These are phyloP conservation scores for Gaertneriomyces sp. DNA, from an alignment of 192 early-diverging fungal species.

Conservation along the genomic window DNA sequence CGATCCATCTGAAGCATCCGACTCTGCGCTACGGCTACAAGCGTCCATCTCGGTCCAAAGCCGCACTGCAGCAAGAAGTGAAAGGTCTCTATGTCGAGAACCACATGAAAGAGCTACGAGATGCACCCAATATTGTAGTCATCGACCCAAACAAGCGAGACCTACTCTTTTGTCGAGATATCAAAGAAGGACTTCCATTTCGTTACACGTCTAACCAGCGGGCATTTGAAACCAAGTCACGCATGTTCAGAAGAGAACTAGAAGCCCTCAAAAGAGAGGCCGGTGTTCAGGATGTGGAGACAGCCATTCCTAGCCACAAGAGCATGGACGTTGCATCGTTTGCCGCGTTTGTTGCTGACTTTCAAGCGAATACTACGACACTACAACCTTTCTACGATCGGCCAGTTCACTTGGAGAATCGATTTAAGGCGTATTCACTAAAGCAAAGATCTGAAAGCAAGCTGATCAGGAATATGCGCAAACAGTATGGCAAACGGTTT, in stretches of 20 bases:
- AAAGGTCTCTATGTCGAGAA: slow-evolving; percentile 10
- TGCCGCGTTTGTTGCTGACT: neutral
- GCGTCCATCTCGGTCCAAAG: neutral
- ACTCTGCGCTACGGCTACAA: neutral
- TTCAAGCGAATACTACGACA: neutral
- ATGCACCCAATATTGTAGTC: slow-evolving; percentile 13
- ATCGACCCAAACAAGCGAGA: slow-evolving; percentile 21
- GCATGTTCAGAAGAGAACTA: neutral
- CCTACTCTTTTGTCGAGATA: slow-evolving; percentile 12
- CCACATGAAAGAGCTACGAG: slow-evolving; percentile 3
- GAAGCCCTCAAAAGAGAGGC: neutral
- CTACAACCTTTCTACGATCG: slow-evolving; percentile 4
- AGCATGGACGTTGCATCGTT: neutral
- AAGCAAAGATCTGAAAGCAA: slow-evolving; percentile 7
- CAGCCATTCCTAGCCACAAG: slow-evolving; percentile 7
- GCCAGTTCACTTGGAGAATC: neutral
- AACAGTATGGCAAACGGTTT: slow-evolving; percentile 22
- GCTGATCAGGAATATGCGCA: slow-evolving; percentile 8
- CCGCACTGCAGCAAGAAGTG: neutral
- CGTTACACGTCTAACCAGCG: slow-evolving; percentile 21
- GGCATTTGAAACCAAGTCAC: slow-evolving; percentile 4
- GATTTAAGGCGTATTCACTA: neutral
- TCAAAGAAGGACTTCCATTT: neutral
- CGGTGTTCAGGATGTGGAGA: neutral
- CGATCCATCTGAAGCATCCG: slow-evolving; percentile 20